Conservation (phyloP, 2,329 filamentous ascomycete species). For the Aspergillus flavus region DNA sequence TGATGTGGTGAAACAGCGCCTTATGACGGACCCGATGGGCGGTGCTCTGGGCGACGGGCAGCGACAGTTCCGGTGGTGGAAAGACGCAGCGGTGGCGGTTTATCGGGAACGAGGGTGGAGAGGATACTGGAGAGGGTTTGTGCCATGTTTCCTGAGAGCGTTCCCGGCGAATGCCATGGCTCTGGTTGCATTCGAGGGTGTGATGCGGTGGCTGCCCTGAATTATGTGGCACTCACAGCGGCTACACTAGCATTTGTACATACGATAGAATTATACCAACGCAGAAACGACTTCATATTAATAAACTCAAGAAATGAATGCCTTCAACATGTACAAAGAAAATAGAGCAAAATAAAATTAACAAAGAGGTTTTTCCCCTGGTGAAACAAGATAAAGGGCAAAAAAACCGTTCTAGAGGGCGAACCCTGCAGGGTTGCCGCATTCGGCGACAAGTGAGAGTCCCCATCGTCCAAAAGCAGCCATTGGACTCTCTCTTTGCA, state of each 20-base stretch:
- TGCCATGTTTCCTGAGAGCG: slow-evolving; percentile 89
- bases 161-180: slow-evolving; percentile 97
- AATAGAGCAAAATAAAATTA: not conserved
- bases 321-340: not conserved
- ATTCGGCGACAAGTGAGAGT: slow-evolving; percentile 1
- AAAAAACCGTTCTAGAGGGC: not conserved
- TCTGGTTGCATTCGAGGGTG: slow-evolving; percentile 87
- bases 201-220: slow-evolving; percentile 66
- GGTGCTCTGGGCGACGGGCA: slow-evolving; percentile 68
- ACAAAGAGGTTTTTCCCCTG: not conserved
- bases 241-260: not conserved
- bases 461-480: not conserved
- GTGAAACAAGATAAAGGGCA: not conserved
- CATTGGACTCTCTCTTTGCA: not conserved
- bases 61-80: slow-evolving; percentile 73
- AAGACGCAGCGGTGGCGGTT: slow-evolving; percentile 74
- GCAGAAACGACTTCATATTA: not conserved
- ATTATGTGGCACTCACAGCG: not conserved
- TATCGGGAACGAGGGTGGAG: slow-evolving; percentile 73
- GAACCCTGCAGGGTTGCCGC: slow-evolving; percentile 7
- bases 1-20: slow-evolving; percentile 91
- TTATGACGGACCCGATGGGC: slow-evolving; percentile 93
- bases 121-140: slow-evolving; percentile 90
- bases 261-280: not conserved
- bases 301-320: not conserved